A percentile compares a stretch with the other conserved stretches of the same genome.
Conservation (phyloP, 2,329 filamentous ascomycete genomes). For the Penicillium expansum region DNA sequence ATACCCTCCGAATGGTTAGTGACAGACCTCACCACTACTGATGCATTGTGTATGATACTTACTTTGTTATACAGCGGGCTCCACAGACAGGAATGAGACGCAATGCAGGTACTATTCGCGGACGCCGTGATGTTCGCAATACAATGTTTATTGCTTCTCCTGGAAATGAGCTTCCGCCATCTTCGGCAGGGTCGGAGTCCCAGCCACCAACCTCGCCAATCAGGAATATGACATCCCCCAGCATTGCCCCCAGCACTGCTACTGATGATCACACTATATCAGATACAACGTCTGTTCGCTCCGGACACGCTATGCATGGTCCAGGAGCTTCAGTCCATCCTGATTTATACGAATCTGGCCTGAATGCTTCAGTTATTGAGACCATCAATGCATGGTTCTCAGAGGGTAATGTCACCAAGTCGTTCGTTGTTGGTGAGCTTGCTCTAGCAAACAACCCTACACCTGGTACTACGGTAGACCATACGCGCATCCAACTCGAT, state of each 20-base stretch:
- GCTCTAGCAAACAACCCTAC: constrained; percentile 73
- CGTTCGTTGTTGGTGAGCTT: constrained; percentile 80
- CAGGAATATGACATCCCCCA: constrained; percentile 47
- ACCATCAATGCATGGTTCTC: constrained; percentile 85
- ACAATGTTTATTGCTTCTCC: constrained; percentile 73
- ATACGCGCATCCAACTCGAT: constrained; percentile 74
- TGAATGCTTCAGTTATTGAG: constrained; percentile 88
- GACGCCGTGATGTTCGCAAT: constrained; percentile 86
- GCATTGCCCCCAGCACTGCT: constrained; percentile 41
- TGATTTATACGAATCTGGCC: constrained; percentile 72
- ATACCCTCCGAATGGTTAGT: constrained; percentile 46
- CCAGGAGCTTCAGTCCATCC: constrained; percentile 72
- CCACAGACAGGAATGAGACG: constrained; percentile 57
- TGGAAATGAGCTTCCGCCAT: constrained; percentile 33
- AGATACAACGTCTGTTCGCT: constrained; percentile 89
- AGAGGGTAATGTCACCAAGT: constrained; percentile 66
- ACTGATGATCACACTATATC: constrained; percentile 68
- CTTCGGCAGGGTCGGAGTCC: constrained; percentile 26
- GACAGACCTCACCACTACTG: background rate
- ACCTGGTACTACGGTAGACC: constrained; percentile 38
- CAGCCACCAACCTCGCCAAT: constrained; percentile 37
- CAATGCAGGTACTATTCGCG: constrained; percentile 73
- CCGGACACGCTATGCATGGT: constrained; percentile 72
- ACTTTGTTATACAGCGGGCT: constrained; percentile 40
- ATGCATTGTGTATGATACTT: background rate